Conservation (phyloP, 345 rosid genomes). For the Cardamine chenopodiifolia region DNA sequence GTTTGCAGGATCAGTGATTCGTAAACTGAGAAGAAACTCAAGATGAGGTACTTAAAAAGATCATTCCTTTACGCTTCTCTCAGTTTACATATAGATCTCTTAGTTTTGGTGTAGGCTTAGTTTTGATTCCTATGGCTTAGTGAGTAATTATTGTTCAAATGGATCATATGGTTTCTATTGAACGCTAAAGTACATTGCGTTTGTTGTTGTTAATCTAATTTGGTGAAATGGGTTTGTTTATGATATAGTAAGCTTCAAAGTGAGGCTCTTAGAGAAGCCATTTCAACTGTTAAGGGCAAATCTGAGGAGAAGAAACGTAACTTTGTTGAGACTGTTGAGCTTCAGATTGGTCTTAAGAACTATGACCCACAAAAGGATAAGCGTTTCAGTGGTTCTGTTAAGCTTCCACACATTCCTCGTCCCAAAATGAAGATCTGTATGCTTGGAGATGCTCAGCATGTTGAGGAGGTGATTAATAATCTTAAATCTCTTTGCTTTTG, state of each 20-base stretch:
- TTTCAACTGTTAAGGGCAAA: conserved; percentile 40
- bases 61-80: not conserved
- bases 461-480: conserved; percentile 59
- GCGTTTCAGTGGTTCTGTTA: conserved; percentile 86
- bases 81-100: not conserved
- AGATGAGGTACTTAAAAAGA: conserved; percentile 30
- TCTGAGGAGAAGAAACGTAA: conserved; percentile 61
- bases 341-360: conserved; percentile 81
- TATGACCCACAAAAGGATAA: conserved; percentile 88
- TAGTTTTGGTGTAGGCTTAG: not conserved
- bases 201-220: not conserved
- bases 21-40: conserved; percentile 17
- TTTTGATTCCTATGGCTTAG: not conserved
- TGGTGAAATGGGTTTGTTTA: conserved; percentile 3
- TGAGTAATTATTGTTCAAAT: not conserved
- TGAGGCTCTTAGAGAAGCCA: conserved; percentile 69
- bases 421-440: conserved; percentile 86
- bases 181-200: not conserved
- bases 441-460: conserved; percentile 92
- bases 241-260: conserved; percentile 69
- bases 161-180: not conserved
- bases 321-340: conserved; percentile 74
- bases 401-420: conserved; percentile 79
- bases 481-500: not conserved
- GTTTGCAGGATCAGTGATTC: conserved; percentile 22